Evolutionary conservation across 2,329 filamentous ascomycete genomes (phyloP).

Genomic region (Diaporthe aspalathi): DNA sequence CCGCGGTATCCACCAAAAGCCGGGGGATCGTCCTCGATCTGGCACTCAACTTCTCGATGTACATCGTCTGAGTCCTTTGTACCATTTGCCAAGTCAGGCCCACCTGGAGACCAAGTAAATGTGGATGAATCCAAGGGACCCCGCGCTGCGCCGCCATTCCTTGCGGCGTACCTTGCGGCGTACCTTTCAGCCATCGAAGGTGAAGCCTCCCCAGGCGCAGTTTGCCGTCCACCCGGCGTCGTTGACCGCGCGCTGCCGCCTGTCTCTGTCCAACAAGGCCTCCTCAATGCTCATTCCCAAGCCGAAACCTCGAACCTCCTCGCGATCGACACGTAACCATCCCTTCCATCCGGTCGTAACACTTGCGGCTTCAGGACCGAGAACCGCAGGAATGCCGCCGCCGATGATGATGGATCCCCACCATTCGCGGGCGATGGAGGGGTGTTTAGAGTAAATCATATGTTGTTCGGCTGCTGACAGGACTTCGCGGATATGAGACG

Average conservation of each 20-base stretch:
- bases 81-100: constrained; percentile 18
- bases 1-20: constrained; percentile 28
- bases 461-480: constrained; percentile 56
- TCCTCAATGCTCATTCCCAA: constrained; percentile 56
- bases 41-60: constrained; percentile 5
- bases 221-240: constrained; percentile 58
- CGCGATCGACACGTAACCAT: constrained; percentile 64
- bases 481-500: constrained; percentile 45
- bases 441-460: constrained; percentile 62
- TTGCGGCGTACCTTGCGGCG: not conserved
- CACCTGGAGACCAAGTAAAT: not conserved
- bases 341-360: constrained; percentile 55
- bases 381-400: constrained; percentile 47
- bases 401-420: constrained; percentile 70
- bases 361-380: constrained; percentile 40
- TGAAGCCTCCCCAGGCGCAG: constrained; percentile 63
- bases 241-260: constrained; percentile 55
- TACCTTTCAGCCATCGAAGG: constrained; percentile 48
- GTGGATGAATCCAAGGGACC: constrained; percentile 5
- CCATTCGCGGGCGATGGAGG: constrained; percentile 60
- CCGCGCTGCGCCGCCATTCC: not conserved
- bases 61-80: constrained; percentile 12
- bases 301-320: constrained; percentile 54
- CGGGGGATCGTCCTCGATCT: constrained; percentile 19
- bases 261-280: constrained; percentile 55